Base-by-base conservation (phyloP, 1,139 yeast genomes). In the Pichia sp. region DNA sequence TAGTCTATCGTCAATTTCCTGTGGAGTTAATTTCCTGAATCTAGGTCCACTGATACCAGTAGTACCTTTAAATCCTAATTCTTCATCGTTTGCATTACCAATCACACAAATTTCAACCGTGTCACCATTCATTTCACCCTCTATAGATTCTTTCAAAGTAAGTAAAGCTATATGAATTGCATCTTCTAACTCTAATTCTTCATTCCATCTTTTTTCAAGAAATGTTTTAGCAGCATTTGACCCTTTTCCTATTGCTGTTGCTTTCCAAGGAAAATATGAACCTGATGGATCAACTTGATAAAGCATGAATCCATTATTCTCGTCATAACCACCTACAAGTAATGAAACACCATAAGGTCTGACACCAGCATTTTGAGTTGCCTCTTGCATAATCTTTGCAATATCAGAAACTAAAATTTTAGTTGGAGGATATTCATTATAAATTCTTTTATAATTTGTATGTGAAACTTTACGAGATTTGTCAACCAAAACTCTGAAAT, bases 211-310 rank as follows among this genome's bases (percentile, higher is more conserved):
- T 72, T 94, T 94, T 66, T 94, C 98, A 64, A 94, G 73, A 63
- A 94, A 94, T 1, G 98, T 92, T 73, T 94, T 92, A 36, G 98
- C 98, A 7, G 95, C 86, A 40, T 82, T 81, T 5, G 96, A 82
- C 32, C 96, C 95, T 66, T 89, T 90, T 55, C 99, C 99, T 60
- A 94, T 92, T 32, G 98, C 97, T 4, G 98, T 92, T 32, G 98
- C 98, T 69, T 92, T 92, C 99, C 99, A 94, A n/a, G 98, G 97
- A 77, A 88, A 94, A 67, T 86, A 94, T 48, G 96, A 83, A 11
- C 99, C 99, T 5, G 96, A 86, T 5, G 99, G 99, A 70, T 94
- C 98, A 44, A 94, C 96, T 69, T 94, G 98, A 67, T 92, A 94
- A 55, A 94, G 75, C 63, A 87, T 88, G 68, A 79, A 89, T 53